phyloP scores from a whole-genome alignment of 441 rosid species.

The Mallotus japonicus region DNA sequence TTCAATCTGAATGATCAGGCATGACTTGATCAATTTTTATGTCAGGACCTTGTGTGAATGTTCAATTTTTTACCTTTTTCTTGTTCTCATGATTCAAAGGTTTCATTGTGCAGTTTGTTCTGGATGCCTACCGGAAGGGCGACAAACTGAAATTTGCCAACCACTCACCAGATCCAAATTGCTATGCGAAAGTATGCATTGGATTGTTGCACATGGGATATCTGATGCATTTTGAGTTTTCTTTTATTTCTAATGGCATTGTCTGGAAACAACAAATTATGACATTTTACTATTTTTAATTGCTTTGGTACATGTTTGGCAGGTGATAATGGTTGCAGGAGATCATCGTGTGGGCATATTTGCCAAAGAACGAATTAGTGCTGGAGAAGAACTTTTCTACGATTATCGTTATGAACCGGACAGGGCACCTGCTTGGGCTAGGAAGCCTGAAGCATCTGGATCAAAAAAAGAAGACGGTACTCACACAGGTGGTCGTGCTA shows the following conservation, averaged over 20 bases:
- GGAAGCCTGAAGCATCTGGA: slow-evolving; percentile 89
- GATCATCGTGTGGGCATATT: slow-evolving; percentile 97
- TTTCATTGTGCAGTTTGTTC: slow-evolving; percentile 72
- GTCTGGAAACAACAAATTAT: no score
- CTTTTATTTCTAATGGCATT: not conserved
- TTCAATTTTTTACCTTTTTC: not conserved
- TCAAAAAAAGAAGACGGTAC: slow-evolving; percentile 78
- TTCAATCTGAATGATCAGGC: slow-evolving; percentile 98
- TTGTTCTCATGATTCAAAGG: slow-evolving; percentile 2
- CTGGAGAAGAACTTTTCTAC: slow-evolving; percentile 92
- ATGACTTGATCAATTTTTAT: slow-evolving; percentile 20
- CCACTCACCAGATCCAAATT: slow-evolving; percentile 95
- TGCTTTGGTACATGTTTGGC: slow-evolving; percentile 20
- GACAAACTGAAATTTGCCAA: slow-evolving; percentile 97
- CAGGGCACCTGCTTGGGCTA: slow-evolving; percentile 96
- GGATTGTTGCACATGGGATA: not conserved
- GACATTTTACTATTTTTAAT: not conserved
- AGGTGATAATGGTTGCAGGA: slow-evolving; percentile 99
- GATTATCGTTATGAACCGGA: slow-evolving; percentile 97
- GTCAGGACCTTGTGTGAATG: not conserved
- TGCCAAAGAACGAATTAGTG: slow-evolving; percentile 85
- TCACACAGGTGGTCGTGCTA: slow-evolving; percentile 86
- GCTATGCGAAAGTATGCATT: slow-evolving; percentile 85
- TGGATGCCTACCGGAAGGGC: slow-evolving; percentile 97
- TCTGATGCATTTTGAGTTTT: not conserved